Conservation (phyloP, 306 rosid species). For the Gleditsia sinensis region DNA sequence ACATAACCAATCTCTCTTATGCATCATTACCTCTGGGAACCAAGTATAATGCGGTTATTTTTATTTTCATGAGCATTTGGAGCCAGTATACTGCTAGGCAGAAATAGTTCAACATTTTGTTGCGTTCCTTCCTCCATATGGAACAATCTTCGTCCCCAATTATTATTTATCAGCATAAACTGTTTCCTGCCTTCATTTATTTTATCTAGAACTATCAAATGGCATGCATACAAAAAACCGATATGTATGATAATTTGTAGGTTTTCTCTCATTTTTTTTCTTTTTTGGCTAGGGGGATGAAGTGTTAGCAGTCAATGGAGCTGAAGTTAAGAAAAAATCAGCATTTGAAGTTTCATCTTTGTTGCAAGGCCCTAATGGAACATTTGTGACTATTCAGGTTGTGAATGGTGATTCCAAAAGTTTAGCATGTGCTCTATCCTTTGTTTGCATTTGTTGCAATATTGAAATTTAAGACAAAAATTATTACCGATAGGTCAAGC, state of each 20-base stretch:
- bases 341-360: slow-evolving; percentile 89
- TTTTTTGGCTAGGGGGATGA: slow-evolving; percentile 76
- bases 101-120: slow-evolving; percentile 5
- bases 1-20: neutral
- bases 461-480: slow-evolving; percentile 36
- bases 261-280: slow-evolving; percentile 17
- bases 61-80: slow-evolving; percentile 11
- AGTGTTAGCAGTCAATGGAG: slow-evolving; percentile 81
- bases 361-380: slow-evolving; percentile 92
- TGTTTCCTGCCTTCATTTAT: neutral
- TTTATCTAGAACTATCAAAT: neutral
- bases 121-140: slow-evolving; percentile 7
- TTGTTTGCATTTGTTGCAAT: slow-evolving; percentile 31
- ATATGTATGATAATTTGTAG: neutral
- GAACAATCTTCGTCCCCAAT: neutral
- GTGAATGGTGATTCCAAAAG: slow-evolving; percentile 55
- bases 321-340: slow-evolving; percentile 75
- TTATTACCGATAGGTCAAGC: slow-evolving; percentile 70
- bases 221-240: neutral
- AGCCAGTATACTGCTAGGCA: neutral
- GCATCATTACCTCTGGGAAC: slow-evolving; percentile 18
- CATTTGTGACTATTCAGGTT: slow-evolving; percentile 86
- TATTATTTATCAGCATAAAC: neutral
- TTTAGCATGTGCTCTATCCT: slow-evolving; percentile 36
- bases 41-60: neutral